These are phyloP conservation scores for Serendipita sp. DNA, from an alignment of 768 basidiomycete species.

Conservation along the genomic window DNA sequence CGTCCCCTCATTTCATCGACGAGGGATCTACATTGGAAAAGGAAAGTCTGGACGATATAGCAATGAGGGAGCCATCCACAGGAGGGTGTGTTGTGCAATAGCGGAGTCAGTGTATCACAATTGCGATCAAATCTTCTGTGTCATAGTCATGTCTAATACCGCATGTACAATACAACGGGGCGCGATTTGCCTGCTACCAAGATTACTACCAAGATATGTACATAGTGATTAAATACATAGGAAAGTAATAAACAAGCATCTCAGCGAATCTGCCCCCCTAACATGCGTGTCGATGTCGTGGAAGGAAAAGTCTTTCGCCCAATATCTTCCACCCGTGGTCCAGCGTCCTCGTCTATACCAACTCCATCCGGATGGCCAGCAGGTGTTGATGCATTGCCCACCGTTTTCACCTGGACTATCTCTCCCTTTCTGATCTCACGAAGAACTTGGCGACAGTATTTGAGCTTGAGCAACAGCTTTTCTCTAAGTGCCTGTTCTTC, in stretches of 20 bases:
- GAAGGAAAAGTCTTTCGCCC: background rate
- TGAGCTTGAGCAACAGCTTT: conserved; percentile 54
- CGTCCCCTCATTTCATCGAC: no score
- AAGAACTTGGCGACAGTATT: conserved; percentile 76
- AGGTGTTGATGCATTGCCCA: background rate
- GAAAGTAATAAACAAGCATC: background rate
- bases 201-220: background rate
- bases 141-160: no score
- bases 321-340: background rate
- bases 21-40: no score
- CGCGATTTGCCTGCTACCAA: no score
- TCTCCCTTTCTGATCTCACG: conserved; percentile 9
- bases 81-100: no score
- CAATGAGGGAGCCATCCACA: no score
- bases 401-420: background rate
- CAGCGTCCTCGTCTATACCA: background rate
- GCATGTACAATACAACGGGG: no score
- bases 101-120: no score
- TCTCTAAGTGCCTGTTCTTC: background rate
- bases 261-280: background rate
- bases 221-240: background rate
- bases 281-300: background rate
- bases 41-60: no score
- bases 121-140: no score
- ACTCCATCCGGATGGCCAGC: background rate